A percentile compares a stretch with the other conserved stretches of the same genome.
phyloP scores from a whole-genome alignment of 257 asterid species.

The Scutellaria minor region DNA sequence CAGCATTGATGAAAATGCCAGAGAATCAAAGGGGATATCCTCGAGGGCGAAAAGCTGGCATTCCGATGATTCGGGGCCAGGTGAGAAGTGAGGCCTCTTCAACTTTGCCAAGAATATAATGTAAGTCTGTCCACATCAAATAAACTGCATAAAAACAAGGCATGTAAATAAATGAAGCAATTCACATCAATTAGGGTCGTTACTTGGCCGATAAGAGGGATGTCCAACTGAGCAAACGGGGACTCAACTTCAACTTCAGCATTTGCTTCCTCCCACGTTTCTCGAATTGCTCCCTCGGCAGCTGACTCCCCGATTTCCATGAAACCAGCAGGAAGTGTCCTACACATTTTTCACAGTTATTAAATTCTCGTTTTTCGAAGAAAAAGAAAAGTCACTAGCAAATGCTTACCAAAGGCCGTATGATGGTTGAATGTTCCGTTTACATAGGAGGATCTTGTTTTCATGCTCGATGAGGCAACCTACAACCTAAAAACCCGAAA shows the following conservation, averaged over 20 bases:
- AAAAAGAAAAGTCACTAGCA: neutral
- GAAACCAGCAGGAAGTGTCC: slow-evolving; percentile 99
- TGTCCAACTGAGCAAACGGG: slow-evolving; percentile 88
- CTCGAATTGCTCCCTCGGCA: slow-evolving; percentile 86
- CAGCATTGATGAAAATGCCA: slow-evolving; percentile 94
- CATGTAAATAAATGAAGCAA: slow-evolving; percentile 11
- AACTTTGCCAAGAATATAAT: slow-evolving; percentile 87
- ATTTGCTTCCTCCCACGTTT: slow-evolving; percentile 96
- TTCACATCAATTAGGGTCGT: slow-evolving; percentile 29
- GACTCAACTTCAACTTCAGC: slow-evolving; percentile 84
- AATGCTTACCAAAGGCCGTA: slow-evolving; percentile 86
- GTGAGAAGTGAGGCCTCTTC: slow-evolving; percentile 79
- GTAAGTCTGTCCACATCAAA: slow-evolving; percentile 70
- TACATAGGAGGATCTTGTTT: slow-evolving; percentile 82
- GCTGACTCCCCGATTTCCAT: slow-evolving; percentile 98
- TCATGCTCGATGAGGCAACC: slow-evolving; percentile 98
- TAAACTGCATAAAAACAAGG: slow-evolving; percentile 23
- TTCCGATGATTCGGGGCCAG: slow-evolving; percentile 93
- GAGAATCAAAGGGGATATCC: slow-evolving; percentile 87
- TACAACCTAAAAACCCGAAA: slow-evolving; percentile 61
- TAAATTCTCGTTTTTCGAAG: neutral
- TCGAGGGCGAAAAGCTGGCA: slow-evolving; percentile 73
- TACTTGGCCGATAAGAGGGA: slow-evolving; percentile 96
- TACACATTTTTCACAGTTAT: slow-evolving; percentile 26
- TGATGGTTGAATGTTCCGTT: slow-evolving; percentile 91